Evolutionary conservation across 768 basidiomycete genomes (phyloP).

Genomic region (Solioccasus polychromus): DNA sequence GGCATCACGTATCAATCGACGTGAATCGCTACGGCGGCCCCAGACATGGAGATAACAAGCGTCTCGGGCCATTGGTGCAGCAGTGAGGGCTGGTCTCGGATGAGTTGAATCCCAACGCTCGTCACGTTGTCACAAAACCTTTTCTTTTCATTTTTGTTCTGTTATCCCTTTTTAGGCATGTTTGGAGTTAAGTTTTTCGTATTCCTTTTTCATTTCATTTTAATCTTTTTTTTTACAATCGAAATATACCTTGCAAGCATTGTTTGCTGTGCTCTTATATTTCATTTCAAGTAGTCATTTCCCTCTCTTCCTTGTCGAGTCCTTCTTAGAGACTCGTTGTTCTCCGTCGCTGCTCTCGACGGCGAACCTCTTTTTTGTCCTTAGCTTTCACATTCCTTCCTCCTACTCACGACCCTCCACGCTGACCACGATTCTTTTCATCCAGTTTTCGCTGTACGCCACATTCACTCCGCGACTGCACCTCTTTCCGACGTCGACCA

Average conservation of each 20-base stretch:
- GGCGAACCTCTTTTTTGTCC: constrained; percentile 15
- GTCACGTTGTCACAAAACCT: constrained; percentile 20
- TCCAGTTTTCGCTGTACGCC: constrained; percentile 24
- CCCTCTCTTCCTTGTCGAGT: constrained; percentile 24
- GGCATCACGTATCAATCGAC: constrained; percentile 19
- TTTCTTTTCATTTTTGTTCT: constrained; percentile 12
- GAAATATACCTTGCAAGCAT: constrained; percentile 9
- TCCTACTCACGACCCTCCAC: constrained; percentile 34
- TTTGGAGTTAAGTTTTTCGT: constrained; percentile 5
- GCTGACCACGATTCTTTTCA: constrained; percentile 38
- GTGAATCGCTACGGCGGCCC: constrained; percentile 9
- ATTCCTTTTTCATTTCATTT: constrained; percentile 7
- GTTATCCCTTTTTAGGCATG: constrained; percentile 17
- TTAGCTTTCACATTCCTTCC: constrained; percentile 22
- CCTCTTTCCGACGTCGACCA: constrained; percentile 30
- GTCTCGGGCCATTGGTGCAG: constrained; percentile 17
- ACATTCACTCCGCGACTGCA: constrained; percentile 35
- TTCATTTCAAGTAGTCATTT: constrained; percentile 20
- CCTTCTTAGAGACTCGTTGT: constrained; percentile 24
- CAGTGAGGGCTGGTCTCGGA: constrained; percentile 25
- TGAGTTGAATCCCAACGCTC: constrained; percentile 25
- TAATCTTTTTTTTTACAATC: constrained; percentile 14
- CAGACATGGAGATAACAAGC: constrained; percentile 20
- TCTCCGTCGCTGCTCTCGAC: constrained; percentile 23
- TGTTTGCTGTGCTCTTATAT: constrained; percentile 35